Evolutionary conservation across 179 eudicot species (phyloP), one percentile per base, ranked within the genome.

Genomic region (Nepenthes alata): DNA sequence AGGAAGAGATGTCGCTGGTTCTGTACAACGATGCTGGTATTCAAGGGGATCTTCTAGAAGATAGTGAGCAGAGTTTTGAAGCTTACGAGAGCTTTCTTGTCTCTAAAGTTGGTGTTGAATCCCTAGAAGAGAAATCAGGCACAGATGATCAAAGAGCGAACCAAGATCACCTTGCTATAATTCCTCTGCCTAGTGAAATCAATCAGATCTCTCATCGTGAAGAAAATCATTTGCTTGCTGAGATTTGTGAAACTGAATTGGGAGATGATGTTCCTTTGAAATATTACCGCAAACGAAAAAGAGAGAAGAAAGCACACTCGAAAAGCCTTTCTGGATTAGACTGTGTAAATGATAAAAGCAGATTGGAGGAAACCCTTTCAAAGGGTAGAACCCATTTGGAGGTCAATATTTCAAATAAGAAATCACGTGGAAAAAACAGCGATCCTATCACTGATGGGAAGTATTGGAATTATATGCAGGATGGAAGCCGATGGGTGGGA

Each of bases 151-250:
- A 61, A 71, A 59, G 60, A 59, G 66, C 16, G 61, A 76, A 69
- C 37, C 52, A 49, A 3, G 51, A 64, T 52, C 57, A 77, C 44
- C 78, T 73, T 66, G 77, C 85, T 15, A 70, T 80, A 37, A 69
- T 81, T 59, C 81, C 86, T 13, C 53, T 68, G 8, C 9, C 69
- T 0, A 47, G 58, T 15, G 78, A 67, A 35, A 16, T 11, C 8
- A 72, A 64, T 8, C 72, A 67, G 52, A 66, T 52, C n/a, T 37
- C 58, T 60, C 63, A 71, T 5, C 50, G 47, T 41, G 83, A 73
- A 49, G 73, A 66, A 50, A 78, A 73, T 65, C 74, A 84, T 67
- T 67, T 69, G 52, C 77, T 76, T 44, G 68, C 77, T n/a, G 84
- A 75, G 56, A 63, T 78, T 63, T 75, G 74, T 2, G 77, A 61